Conservation (phyloP, 768 basidiomycete species). For the Boletus sensibilis region DNA sequence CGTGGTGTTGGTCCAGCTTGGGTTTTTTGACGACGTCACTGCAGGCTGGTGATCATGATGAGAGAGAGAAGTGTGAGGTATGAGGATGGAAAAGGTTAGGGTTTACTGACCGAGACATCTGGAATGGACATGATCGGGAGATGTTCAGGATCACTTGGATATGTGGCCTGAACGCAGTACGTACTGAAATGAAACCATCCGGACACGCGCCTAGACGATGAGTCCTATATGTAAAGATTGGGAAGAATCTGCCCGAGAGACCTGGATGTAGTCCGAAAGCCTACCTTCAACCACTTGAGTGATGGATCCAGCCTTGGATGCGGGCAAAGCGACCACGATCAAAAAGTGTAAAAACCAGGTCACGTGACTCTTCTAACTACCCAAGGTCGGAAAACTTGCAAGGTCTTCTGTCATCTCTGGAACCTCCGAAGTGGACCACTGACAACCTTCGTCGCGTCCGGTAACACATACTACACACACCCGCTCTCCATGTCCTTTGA, state of each 20-base stretch:
- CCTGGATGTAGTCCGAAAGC: not conserved
- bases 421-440: too few relatives aligned
- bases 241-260: not conserved
- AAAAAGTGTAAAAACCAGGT: too few relatives aligned
- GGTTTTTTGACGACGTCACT: conserved; percentile 91
- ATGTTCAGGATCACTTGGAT: not conserved
- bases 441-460: too few relatives aligned
- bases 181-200: conserved; percentile 76
- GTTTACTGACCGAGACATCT: conserved; percentile 67
- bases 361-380: too few relatives aligned
- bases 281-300: not conserved
- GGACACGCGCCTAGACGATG: not conserved
- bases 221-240: not conserved
- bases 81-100: not conserved
- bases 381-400: too few relatives aligned
- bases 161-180: conserved; percentile 21
- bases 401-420: too few relatives aligned
- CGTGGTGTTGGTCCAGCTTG: conserved; percentile 77
- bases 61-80: not conserved
- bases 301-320: not conserved
- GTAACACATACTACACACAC: too few relatives aligned
- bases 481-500: too few relatives aligned
- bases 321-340: not conserved
- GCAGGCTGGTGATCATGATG: conserved; percentile 49
- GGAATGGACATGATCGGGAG: conserved; percentile 7